Base-by-base conservation (phyloP, 179 eudicot species). In the Dionaea muscipula region DNA sequence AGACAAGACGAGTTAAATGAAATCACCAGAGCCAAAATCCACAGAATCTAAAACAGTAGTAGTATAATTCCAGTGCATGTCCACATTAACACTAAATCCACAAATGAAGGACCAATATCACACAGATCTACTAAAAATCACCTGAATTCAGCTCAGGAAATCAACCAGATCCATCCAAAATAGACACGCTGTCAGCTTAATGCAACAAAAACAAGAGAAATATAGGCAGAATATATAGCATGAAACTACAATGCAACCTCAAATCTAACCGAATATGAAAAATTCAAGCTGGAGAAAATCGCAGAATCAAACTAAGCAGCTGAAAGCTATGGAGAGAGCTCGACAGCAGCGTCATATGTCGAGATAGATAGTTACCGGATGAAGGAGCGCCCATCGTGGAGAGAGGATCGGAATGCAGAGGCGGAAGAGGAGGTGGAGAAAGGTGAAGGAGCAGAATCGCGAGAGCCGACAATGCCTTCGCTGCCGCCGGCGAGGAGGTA, bases 401-500 rank as follows among this genome's bases (percentile, higher is more conserved):
- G 63, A 19, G 76, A 56, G 15, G 65, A 67, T 7, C 19, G 64
- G 47, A 68, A 50, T 2, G 63, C 25, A 41, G 48, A 33, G 31
- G 53, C 55, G 28, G 36, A 65, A 52, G 21, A 68, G 62, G 23
- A 54, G 53, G n/a, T n/a, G 21, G 77, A 35, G 46, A 53, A 35
- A 20, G 72, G 11, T 15, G 69, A 48, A 35, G 72, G 60, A 15
- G 60, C 3, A 12, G 56, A 50, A 26, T 52, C 38, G 35, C 73
- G 74, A 61, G 86, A 61, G 8, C 85, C 78, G 51, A 57, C 71
- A 69, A 91, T 35, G 52, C 88, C 95, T 71, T 91, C 98, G 58
- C 94, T 91, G 38, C 98, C 95, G 61, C 91, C 98, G 68, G 98
- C 74, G 56, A 87, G 73, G 6, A 87, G 93, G 68, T 50, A 71